Evolutionary conservation across 163 green algal genomes (phyloP).

Genomic region (Scenedesmus sp.): DNA sequence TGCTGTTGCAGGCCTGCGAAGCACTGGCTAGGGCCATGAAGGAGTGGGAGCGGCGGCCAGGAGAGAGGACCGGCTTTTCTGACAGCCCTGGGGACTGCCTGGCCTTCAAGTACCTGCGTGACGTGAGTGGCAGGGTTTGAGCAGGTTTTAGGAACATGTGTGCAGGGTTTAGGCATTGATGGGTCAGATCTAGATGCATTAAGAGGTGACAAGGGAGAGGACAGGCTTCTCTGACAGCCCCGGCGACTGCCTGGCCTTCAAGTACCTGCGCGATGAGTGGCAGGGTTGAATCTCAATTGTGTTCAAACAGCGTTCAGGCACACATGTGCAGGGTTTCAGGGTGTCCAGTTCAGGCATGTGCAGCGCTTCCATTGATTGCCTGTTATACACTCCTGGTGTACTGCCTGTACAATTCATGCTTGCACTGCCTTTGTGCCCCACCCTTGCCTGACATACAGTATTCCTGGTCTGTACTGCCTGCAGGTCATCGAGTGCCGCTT

Average conservation of each 20-base stretch:
- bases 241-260: constrained; percentile 88
- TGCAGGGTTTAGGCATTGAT: not conserved
- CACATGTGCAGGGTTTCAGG: not conserved
- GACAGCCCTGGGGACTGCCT: constrained; percentile 80
- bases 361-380: no score
- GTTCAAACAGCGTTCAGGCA: not conserved
- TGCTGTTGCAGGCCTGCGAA: constrained; percentile 36
- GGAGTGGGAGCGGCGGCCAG: constrained; percentile 81
- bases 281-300: not conserved
- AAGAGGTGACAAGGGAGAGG: constrained; percentile 36
- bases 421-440: not conserved
- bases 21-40: constrained; percentile 83
- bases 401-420: not conserved
- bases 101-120: constrained; percentile 89
- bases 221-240: constrained; percentile 76
- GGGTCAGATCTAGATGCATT: no score
- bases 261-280: constrained; percentile 81
- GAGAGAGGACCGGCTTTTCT: constrained; percentile 75
- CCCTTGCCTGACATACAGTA: no score
- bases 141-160: not conserved
- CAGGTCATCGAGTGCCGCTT: constrained; percentile 41
- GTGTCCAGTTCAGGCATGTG: no score
- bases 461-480: not conserved
- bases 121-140: constrained; percentile 58
- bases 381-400: not conserved